Evolutionary conservation across 2,329 filamentous ascomycete species (phyloP).

Genomic region (Trichophyton rubrum): DNA sequence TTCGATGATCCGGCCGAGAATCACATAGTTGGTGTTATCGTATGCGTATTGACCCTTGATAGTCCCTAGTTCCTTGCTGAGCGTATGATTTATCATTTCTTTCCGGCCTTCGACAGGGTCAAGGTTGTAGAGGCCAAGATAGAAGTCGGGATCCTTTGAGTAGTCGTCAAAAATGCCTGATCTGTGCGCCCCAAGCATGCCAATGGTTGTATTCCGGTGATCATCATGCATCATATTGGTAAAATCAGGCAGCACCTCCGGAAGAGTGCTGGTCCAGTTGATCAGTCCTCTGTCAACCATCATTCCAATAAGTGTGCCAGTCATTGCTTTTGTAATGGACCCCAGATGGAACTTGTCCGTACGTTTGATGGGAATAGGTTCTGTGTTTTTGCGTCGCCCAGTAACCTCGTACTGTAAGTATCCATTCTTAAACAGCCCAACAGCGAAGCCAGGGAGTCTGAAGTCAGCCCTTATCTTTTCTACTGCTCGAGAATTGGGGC

Average conservation of each 20-base stretch:
- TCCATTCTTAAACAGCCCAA: not conserved
- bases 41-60: slow-evolving; percentile 5
- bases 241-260: slow-evolving; percentile 4
- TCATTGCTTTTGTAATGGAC: slow-evolving; percentile 9
- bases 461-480: slow-evolving; percentile 4
- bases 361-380: not conserved
- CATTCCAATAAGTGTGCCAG: slow-evolving; percentile 8
- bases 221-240: not conserved
- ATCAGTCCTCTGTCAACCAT: slow-evolving; percentile 7
- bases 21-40: slow-evolving; percentile 10
- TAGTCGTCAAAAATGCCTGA: slow-evolving; percentile 6
- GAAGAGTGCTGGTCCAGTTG: slow-evolving; percentile 7
- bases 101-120: slow-evolving; percentile 4
- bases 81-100: slow-evolving; percentile 3
- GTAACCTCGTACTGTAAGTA: not conserved
- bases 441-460: slow-evolving; percentile 7
- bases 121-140: slow-evolving; percentile 6
- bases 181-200: slow-evolving; percentile 7
- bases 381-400: slow-evolving; percentile 4
- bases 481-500: not conserved
- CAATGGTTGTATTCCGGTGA: slow-evolving; percentile 7
- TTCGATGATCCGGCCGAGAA: slow-evolving; percentile 8
- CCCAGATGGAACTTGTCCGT: slow-evolving; percentile 7
- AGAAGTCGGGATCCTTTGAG: not conserved
- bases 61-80: not conserved